These are phyloP conservation scores for Biscutella laevigata DNA, from an alignment of 441 rosid species.

Conservation along the genomic window DNA sequence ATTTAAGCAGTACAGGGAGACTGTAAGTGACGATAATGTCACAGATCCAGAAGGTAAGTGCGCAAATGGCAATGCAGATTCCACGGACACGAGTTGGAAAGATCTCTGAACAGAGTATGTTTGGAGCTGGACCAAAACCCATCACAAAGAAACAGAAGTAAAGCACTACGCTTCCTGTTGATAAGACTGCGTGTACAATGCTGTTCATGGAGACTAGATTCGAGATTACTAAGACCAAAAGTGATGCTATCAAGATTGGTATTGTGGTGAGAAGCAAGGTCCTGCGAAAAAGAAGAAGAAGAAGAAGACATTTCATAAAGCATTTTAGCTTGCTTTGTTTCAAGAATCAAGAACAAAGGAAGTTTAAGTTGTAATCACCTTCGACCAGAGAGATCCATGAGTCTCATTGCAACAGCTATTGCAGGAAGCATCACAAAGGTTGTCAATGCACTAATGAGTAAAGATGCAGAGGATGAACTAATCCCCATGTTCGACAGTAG, in stretches of 20 bases:
- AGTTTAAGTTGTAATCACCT: conserved; percentile 37
- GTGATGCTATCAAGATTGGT: conserved; percentile 62
- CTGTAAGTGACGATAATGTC: conserved; percentile 75
- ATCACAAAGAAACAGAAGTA: conserved; percentile 92
- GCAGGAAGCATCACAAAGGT: conserved; percentile 93
- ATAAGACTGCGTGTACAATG: conserved; percentile 56
- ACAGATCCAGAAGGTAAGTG: conserved; percentile 69
- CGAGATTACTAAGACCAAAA: conserved; percentile 48
- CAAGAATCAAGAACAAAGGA: neutral
- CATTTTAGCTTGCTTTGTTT: neutral
- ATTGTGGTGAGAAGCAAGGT: conserved; percentile 66
- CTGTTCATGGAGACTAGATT: conserved; percentile 40
- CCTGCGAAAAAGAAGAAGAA: conserved; percentile 46
- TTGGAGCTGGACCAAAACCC: conserved; percentile 92
- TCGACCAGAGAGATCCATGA: conserved; percentile 89
- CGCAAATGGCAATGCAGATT: conserved; percentile 87
- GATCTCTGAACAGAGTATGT: conserved; percentile 90
- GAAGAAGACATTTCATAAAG: neutral
- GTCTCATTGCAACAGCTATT: conserved; percentile 89
- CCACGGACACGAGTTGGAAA: conserved; percentile 98
- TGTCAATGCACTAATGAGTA: conserved; percentile 76
- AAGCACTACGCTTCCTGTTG: conserved; percentile 61
- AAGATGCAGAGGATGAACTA: conserved; percentile 58
- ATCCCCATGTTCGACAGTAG: conserved; percentile 71
- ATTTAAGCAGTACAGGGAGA: conserved; percentile 57